A percentile compares a stretch with the other conserved stretches of the same genome.
These are phyloP conservation scores for Kwoniella sp. DNA, from an alignment of 768 basidiomycete species.

Conservation along the genomic window DNA sequence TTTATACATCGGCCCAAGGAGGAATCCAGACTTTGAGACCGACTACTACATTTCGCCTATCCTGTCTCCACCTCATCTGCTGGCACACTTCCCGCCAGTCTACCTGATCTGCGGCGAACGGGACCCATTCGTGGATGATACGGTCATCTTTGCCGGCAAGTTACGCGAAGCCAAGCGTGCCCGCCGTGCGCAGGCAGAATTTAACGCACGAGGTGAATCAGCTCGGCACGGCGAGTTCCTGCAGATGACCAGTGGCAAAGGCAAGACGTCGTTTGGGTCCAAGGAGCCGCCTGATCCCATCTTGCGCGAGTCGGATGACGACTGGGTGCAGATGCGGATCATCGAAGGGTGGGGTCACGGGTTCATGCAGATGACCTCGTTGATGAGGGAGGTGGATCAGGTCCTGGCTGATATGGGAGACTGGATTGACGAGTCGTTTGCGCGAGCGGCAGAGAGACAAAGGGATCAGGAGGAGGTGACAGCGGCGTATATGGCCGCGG, in stretches of 20 bases:
- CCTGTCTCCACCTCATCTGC: conserved; percentile 71
- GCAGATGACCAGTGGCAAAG: conserved; percentile 56
- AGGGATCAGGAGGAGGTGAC: conserved; percentile 32
- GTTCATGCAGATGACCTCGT: conserved; percentile 85
- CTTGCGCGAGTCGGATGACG: conserved; percentile 63
- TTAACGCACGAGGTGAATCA: conserved; percentile 61
- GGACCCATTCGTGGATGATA: conserved; percentile 94
- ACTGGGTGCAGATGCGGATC: conserved; percentile 85
- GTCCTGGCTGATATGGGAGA: conserved; percentile 78
- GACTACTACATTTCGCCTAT: conserved; percentile 97
- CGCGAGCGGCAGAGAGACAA: conserved; percentile 24
- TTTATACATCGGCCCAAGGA: conserved; percentile 87
- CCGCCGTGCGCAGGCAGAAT: conserved; percentile 68
- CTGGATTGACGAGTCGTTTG: conserved; percentile 83
- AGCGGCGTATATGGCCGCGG: conserved; percentile 38
- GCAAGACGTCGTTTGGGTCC: not conserved
- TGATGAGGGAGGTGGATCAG: conserved; percentile 74
- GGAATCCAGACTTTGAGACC: conserved; percentile 86
- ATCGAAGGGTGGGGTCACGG: conserved; percentile 97
- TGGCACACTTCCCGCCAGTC: conserved; percentile 90
- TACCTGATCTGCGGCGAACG: conserved; percentile 88
- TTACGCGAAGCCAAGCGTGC: conserved; percentile 90
- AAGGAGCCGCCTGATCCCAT: conserved; percentile 41
- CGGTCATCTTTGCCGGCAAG: conserved; percentile 90
- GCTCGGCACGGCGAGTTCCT: conserved; percentile 61